phyloP scores from a whole-genome alignment of 306 rosid species.

The Pterocarpus macrocarpus region DNA sequence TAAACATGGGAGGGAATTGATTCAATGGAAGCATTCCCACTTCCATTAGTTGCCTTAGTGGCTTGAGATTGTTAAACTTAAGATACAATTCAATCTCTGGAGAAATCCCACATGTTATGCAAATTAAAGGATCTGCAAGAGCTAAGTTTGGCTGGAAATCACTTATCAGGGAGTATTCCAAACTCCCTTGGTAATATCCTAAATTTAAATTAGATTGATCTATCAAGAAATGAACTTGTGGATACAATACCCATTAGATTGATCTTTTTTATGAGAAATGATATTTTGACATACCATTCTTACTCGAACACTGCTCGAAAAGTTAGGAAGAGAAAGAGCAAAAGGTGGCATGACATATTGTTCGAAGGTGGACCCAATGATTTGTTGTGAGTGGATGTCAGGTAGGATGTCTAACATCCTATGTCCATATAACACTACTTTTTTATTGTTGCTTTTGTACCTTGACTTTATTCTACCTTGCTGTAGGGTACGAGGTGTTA shows the following conservation, averaged over 20 bases:
- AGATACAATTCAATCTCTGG: conserved; percentile 67
- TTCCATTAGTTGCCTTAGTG: conserved; percentile 64
- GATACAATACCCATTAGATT: conserved; percentile 54
- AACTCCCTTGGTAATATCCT: conserved; percentile 62
- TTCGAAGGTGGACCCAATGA: too few relatives aligned
- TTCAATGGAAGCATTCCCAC: conserved; percentile 70
- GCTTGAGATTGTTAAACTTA: conserved; percentile 69
- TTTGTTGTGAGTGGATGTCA: too few relatives aligned
- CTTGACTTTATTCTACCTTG: too few relatives aligned
- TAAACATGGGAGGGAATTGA: conserved; percentile 76
- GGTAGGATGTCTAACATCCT: too few relatives aligned
- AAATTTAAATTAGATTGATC: conserved; percentile 62
- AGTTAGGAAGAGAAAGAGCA: too few relatives aligned
- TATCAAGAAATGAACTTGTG: conserved; percentile 62
- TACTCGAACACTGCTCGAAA: too few relatives aligned
- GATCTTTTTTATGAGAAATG: too few relatives aligned
- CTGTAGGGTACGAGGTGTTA: too few relatives aligned
- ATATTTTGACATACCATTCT: too few relatives aligned
- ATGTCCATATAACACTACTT: too few relatives aligned
- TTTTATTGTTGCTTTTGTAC: too few relatives aligned
- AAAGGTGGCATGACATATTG: too few relatives aligned
- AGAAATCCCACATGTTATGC: conserved; percentile 68
- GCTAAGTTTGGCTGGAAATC: conserved; percentile 60
- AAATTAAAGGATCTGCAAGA: conserved; percentile 58
- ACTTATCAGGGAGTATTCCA: conserved; percentile 66